A percentile compares a stretch with the other conserved stretches of the same genome.
phyloP scores from a whole-genome alignment of 2,329 filamentous ascomycete genomes.

The Ophiosphaerella herpotricha region DNA sequence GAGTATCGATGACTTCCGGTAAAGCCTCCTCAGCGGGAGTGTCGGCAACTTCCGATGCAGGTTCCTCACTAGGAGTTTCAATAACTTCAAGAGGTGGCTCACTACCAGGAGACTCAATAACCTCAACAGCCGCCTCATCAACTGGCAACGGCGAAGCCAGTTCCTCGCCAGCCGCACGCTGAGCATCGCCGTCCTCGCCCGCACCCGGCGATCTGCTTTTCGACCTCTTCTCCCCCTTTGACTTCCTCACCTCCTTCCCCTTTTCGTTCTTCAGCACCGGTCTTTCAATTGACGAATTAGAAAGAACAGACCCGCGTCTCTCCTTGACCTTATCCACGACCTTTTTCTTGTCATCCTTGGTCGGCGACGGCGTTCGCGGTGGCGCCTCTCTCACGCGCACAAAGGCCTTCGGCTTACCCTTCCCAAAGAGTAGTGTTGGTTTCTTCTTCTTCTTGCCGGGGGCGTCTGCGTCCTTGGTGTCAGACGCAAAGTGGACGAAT shows the following conservation, averaged over 20 bases:
- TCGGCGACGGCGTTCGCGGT: conserved; percentile 19
- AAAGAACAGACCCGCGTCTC: conserved; percentile 21
- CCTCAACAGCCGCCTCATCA: conserved; percentile 4
- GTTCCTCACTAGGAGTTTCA: neutral
- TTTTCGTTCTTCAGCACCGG: conserved; percentile 12
- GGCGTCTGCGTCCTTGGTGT: conserved; percentile 45
- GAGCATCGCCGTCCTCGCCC: conserved; percentile 10
- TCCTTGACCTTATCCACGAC: conserved; percentile 23
- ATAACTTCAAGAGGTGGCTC: neutral
- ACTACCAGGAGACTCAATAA: neutral
- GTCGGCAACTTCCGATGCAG: neutral
- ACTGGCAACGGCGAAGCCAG: too few species aligned
- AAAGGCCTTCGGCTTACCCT: conserved; percentile 39
- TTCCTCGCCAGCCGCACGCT: too few species aligned
- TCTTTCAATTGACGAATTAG: conserved; percentile 21
- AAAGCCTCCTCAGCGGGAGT: too few species aligned
- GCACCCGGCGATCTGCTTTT: conserved; percentile 12
- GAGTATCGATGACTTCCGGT: too few species aligned
- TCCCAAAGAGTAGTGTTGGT: conserved; percentile 22
- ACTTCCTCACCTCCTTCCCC: conserved; percentile 26
- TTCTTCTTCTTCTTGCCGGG: conserved; percentile 36
- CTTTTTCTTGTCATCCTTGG: conserved; percentile 40
- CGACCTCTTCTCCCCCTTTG: neutral
- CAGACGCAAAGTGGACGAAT: conserved; percentile 44
- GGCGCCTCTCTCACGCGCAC: conserved; percentile 36